A percentile compares a stretch with the other conserved stretches of the same genome.
phyloP scores from a whole-genome alignment of 352 stramenopile species.

The Phytopythium aichiense region DNA sequence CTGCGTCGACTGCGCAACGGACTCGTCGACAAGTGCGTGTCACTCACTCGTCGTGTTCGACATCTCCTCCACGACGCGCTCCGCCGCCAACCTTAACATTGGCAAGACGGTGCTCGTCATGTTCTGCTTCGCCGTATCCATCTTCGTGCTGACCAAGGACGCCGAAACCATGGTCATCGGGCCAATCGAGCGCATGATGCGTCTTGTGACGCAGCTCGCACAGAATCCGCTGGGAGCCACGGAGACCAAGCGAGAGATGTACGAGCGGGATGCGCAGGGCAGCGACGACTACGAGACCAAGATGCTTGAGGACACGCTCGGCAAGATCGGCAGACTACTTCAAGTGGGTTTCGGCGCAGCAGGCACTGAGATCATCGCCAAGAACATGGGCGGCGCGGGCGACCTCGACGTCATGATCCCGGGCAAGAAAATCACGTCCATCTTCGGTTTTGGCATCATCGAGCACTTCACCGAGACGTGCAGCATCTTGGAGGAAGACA shows the following conservation, averaged over 20 bases:
- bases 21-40: conserved; percentile 37
- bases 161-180: conserved; percentile 94
- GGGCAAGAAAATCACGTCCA: conserved; percentile 94
- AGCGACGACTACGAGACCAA: conserved; percentile 94
- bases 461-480: conserved; percentile 95
- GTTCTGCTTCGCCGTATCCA: conserved; percentile 88
- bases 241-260: conserved; percentile 67
- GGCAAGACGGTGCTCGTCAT: conserved; percentile 88
- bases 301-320: conserved; percentile 94
- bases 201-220: conserved; percentile 63
- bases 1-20: conserved; percentile 46
- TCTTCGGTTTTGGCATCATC: conserved; percentile 97
- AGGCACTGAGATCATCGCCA: conserved; percentile 97
- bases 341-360: conserved; percentile 97
- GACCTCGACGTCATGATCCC: conserved; percentile 97
- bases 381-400: conserved; percentile 92
- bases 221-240: conserved; percentile 67
- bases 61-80: conserved; percentile 39
- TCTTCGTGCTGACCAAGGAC: conserved; percentile 92
- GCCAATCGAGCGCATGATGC: conserved; percentile 96
- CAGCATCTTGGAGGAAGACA: conserved; percentile 90
- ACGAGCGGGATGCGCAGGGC: conserved; percentile 64
- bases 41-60: conserved; percentile 78
- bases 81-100: conserved; percentile 63
- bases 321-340: conserved; percentile 92